Conservation (phyloP, 495 filamentous ascomycete genomes). For the Xylaria cubensis region DNA sequence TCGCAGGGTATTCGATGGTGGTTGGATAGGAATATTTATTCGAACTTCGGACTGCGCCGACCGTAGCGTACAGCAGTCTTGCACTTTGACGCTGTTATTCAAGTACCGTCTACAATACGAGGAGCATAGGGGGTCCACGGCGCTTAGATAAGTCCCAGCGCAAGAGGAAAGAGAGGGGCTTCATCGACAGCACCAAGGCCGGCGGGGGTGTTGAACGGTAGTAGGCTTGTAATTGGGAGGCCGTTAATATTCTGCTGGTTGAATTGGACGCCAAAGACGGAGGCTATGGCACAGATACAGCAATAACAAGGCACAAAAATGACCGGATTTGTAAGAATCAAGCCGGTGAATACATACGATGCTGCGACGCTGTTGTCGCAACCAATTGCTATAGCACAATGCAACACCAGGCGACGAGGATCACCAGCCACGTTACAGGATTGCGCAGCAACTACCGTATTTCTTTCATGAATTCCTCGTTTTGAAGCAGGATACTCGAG, state of each 20-base stretch:
- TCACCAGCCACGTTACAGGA: not conserved
- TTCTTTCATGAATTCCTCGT: slow-evolving; percentile 1
- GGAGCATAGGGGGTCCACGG: not conserved
- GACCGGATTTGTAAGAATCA: slow-evolving; percentile 10
- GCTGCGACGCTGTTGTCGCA: not conserved
- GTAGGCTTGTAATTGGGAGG: not conserved
- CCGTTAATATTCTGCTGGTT: not conserved
- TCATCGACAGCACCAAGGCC: not conserved
- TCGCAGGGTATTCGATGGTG: not conserved
- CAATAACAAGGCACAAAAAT: not conserved
- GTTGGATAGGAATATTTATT: not conserved
- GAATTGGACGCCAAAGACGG: not conserved
- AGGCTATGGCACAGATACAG: not conserved
- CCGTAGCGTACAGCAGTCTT: not conserved
- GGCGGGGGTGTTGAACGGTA: not conserved
- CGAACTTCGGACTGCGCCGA: not conserved
- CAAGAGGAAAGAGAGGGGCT: not conserved
- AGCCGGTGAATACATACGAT: not conserved
- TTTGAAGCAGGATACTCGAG: slow-evolving; percentile 8
- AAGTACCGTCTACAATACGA: not conserved
- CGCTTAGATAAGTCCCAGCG: not conserved
- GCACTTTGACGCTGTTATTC: not conserved
- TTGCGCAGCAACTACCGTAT: not conserved
- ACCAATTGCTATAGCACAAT: not conserved
- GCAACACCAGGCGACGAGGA: not conserved